Base-by-base conservation (phyloP, 2,329 filamentous ascomycete species). In the Keithomyces neogunnii region DNA sequence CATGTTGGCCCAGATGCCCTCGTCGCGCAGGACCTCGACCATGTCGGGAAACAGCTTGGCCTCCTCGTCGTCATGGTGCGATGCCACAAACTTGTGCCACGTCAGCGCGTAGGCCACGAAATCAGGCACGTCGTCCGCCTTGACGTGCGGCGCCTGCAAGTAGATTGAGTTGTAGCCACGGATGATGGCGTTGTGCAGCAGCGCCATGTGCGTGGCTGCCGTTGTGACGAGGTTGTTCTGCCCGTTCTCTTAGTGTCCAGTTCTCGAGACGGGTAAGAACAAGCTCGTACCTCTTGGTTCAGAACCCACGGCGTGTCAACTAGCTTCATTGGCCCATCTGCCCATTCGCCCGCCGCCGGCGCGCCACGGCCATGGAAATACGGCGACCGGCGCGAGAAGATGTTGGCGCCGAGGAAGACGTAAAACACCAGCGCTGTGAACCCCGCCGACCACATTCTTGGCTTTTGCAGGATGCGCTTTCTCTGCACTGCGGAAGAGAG, bases 161-260 rank as follows among this genome's bases (percentile, higher is more conserved):
- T 78, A 82, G 60, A 85, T 82, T 59, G 73, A 77, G 65, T 85
- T 85, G 69, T 79, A 82, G 50, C 80, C 78, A 42, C 81, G 78
- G 55, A 84, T 76, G 59, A 85, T 77, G 51, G 76, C 69, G 59
- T 85, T 85, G 70, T 85, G 80, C 47, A 82, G 68, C 48, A 83
- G 63, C 3, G 74, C 72, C 80, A 83, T 84, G 64, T 84, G 77
- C 13, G 78, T 80, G 0, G 81, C 79, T 28, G 77, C 77, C 0
- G 71, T 73, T 1, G 77, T 80, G 63, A 82, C 83, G 56, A 81
- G 69, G 59, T 83, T 78, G 38, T 74, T 75, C 74, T 79, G 36
- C 11, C 36, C 36, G 36, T 38, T 38, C 10, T 5, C 10, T 10
- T 38, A 10, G 9, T 11, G 35, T 4, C 35, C 9, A 38, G 35